Percentiles rank a stretch among this genome's conserved stretches.
Evolutionary conservation across 2,329 filamentous ascomycete species (phyloP).

Genomic region (Trichothecium roseum): DNA sequence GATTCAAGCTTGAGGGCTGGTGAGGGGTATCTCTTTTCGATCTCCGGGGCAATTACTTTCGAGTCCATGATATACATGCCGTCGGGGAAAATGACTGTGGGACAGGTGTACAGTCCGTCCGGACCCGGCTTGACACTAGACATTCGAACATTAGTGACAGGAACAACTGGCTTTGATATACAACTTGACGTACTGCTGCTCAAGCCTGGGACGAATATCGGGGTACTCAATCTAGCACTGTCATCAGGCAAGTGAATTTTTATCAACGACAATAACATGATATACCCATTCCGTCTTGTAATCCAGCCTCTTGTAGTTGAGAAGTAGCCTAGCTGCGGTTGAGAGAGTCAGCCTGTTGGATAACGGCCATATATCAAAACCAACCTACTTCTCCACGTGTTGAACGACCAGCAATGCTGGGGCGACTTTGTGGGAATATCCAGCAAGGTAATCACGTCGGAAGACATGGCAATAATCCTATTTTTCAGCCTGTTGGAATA

Average conservation of each 20-base stretch:
- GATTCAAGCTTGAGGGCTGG: slow-evolving; percentile 49
- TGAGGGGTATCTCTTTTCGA: slow-evolving; percentile 49
- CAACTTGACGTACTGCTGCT: slow-evolving; percentile 31
- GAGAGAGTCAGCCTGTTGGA: slow-evolving; percentile 8
- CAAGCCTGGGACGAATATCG: slow-evolving; percentile 42
- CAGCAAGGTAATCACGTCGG: slow-evolving; percentile 37
- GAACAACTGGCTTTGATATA: not conserved
- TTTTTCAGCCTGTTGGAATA: too few relatives aligned
- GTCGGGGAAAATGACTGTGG: slow-evolving; percentile 43
- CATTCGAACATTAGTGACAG: not conserved
- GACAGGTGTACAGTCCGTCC: slow-evolving; percentile 38
- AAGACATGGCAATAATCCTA: slow-evolving; percentile 9
- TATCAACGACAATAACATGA: too few relatives aligned
- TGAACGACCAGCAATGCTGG: slow-evolving; percentile 45
- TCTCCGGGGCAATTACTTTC: slow-evolving; percentile 41
- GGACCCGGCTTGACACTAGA: slow-evolving; percentile 20
- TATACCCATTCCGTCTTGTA: slow-evolving; percentile 51
- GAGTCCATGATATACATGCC: slow-evolving; percentile 56
- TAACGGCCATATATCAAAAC: not conserved
- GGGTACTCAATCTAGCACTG: slow-evolving; percentile 54
- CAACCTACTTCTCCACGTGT: slow-evolving; percentile 53
- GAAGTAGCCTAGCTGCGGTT: slow-evolving; percentile 40
- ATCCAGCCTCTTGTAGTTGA: slow-evolving; percentile 56
- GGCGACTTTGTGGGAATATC: slow-evolving; percentile 45
- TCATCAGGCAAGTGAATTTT: not conserved